Evolutionary conservation across 441 rosid genomes (phyloP).

Genomic region (Cnidoscolus chayamansa): DNA sequence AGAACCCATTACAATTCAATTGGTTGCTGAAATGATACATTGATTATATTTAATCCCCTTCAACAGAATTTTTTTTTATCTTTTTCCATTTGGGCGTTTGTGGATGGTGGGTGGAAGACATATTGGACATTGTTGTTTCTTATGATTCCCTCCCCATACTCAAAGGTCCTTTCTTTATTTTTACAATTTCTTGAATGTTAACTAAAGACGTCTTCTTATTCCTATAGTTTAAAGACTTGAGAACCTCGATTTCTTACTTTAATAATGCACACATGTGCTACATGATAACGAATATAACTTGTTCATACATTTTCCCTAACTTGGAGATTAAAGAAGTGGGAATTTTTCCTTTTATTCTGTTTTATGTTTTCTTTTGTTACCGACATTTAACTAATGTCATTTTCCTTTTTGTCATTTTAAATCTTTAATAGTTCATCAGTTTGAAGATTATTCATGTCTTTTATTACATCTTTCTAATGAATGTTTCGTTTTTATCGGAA

Average conservation of each 20-base stretch:
- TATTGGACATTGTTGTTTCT: not conserved
- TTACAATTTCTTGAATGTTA: not conserved
- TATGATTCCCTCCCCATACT: not conserved
- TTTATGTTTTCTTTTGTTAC: not conserved
- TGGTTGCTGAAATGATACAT: not conserved
- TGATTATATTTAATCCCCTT: not conserved
- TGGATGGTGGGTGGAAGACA: not conserved
- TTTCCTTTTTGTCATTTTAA: not conserved
- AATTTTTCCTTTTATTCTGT: too few relatives aligned
- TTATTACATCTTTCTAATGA: not conserved
- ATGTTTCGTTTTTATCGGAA: not conserved
- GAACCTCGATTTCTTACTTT: not conserved
- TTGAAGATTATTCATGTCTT: too few relatives aligned
- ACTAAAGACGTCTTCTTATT: not conserved
- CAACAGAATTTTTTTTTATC: not conserved
- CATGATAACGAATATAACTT: not conserved
- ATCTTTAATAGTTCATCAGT: too few relatives aligned
- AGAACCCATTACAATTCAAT: not conserved
- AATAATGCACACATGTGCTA: not conserved
- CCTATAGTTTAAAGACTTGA: not conserved
- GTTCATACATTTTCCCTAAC: not conserved
- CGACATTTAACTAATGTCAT: not conserved
- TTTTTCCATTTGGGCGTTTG: too few relatives aligned
- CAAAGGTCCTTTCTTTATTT: not conserved
- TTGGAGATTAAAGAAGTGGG: not conserved